These are phyloP conservation scores for Mortierella alpina DNA, from an alignment of 192 early-diverging fungal genomes.

Conservation along the genomic window DNA sequence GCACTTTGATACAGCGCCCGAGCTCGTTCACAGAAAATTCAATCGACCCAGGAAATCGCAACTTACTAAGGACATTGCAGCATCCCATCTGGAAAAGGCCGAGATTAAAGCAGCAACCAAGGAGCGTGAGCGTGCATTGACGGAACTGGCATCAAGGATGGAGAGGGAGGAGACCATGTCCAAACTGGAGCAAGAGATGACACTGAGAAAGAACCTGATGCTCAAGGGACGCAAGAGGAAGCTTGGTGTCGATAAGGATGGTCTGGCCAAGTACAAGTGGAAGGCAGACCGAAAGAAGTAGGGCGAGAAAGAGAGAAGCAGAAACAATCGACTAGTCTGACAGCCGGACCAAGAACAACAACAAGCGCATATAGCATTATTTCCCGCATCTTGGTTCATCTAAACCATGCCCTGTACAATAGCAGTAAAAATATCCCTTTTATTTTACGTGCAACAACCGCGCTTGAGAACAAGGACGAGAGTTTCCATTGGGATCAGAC, in stretches of 20 bases:
- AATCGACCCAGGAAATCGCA: slow-evolving; percentile 78
- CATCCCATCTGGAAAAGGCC: slow-evolving; percentile 51
- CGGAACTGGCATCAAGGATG: slow-evolving; percentile 80
- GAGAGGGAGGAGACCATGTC: slow-evolving; percentile 81
- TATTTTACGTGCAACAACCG: not conserved
- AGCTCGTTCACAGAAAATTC: slow-evolving; percentile 81
- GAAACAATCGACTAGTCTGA: not conserved
- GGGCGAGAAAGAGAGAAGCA: not conserved
- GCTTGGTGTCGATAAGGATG: slow-evolving; percentile 83
- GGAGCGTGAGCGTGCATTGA: slow-evolving; percentile 62
- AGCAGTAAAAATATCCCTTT: slow-evolving; percentile 1
- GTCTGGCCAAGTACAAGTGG: slow-evolving; percentile 94
- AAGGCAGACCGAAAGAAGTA: slow-evolving; percentile 89
- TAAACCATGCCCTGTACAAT: slow-evolving; percentile 16
- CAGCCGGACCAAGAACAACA: not conserved
- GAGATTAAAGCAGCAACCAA: slow-evolving; percentile 60
- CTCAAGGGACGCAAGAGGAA: slow-evolving; percentile 85
- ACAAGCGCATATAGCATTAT: not conserved
- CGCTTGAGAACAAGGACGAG: not conserved
- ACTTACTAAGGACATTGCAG: slow-evolving; percentile 59
- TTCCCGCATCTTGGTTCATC: not conserved
- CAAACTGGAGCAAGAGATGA: slow-evolving; percentile 80
- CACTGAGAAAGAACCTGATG: slow-evolving; percentile 81
- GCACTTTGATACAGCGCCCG: slow-evolving; percentile 85
- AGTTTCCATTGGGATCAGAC: not conserved